phyloP scores from a whole-genome alignment of 2,329 filamentous ascomycete genomes.

The Blastomyces percursus region DNA sequence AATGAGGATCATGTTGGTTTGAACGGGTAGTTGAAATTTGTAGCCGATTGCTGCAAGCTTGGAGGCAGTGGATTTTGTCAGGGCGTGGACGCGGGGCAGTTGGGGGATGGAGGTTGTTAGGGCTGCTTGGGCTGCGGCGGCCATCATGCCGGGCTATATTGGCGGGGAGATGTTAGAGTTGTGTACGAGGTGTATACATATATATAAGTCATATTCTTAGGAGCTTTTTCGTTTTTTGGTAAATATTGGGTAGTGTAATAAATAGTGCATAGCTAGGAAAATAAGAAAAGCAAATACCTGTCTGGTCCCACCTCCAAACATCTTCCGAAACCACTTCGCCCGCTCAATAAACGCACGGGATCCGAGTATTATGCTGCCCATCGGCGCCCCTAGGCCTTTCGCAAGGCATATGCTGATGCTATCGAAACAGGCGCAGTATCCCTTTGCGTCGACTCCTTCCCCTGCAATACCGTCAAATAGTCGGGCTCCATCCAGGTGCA shows the following conservation, averaged over 20 bases:
- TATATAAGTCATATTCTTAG: background rate
- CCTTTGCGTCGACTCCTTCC: constrained; percentile 17
- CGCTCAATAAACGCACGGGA: constrained; percentile 20
- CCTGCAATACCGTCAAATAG: constrained; percentile 22
- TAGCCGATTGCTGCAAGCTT: constrained; percentile 16
- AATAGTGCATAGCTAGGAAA: background rate
- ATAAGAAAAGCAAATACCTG: constrained; percentile 15
- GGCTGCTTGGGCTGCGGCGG: constrained; percentile 18
- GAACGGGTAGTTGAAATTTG: constrained; percentile 17
- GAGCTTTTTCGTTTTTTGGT: background rate
- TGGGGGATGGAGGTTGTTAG: constrained; percentile 18
- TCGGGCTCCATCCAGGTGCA: constrained; percentile 25
- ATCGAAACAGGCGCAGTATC: constrained; percentile 26
- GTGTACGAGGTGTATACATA: background rate
- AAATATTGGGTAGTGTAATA: background rate
- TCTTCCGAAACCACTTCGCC: constrained; percentile 24
- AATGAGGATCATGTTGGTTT: constrained; percentile 22
- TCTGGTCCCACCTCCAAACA: constrained; percentile 25
- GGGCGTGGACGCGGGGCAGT: constrained; percentile 18
- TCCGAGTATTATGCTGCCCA: constrained; percentile 25
- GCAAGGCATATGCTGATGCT: constrained; percentile 25
- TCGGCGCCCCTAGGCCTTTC: constrained; percentile 25
- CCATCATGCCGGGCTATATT: constrained; percentile 22
- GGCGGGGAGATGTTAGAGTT: background rate
- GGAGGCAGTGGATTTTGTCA: constrained; percentile 16